Evolutionary conservation across 805 yeast species (phyloP), one percentile per base, ranked within the genome.

Genomic region (Naumovozyma dairenensis): DNA sequence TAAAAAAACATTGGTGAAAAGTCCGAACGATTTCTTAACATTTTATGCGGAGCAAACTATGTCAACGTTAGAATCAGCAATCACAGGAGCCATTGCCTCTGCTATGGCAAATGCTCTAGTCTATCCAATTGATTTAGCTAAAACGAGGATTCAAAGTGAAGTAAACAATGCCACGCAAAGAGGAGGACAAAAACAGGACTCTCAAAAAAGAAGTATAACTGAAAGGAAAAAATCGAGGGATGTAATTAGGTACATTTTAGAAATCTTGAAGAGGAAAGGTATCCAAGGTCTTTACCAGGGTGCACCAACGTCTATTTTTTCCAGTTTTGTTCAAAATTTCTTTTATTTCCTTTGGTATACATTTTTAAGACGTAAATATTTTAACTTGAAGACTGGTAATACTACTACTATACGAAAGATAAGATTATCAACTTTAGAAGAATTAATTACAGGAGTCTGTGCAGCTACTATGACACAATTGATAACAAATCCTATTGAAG

Each of bases 301-400:
- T 1, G 57, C 83, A 30, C 59, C 72, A 2, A 75, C 86, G 2
- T 71, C 82, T 1, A 59, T 82, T 27, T 48, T 77, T 14, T 85
- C 86, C 2, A 72, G 77, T 8, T 86, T 87, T 2, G 73, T 80
- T 6, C 83, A 81, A 51, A 80, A 78, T 46, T 84, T 84, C 52
- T 77, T 84, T 20, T 84, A 84, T 57, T 84, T 84, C 56, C 84
- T 82, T 58, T 84, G 93, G 92, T 84, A 84, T 57, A 77, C 86
- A 4, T 60, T 80, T 26, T 74, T 82, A 13, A 72, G 83, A 41
- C 67, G 69, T 34, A 57, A 68, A 13, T 77, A 74, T 57, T 65
- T 70, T 32, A 37, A 59, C 31, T 62, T 44, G 56, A 59, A 49
- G 48, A 59, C 35, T 13, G 8, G 21, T 9, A 31, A 18, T 20